Base-by-base conservation (phyloP, 768 basidiomycete species). In the Naganishia onofrii region DNA sequence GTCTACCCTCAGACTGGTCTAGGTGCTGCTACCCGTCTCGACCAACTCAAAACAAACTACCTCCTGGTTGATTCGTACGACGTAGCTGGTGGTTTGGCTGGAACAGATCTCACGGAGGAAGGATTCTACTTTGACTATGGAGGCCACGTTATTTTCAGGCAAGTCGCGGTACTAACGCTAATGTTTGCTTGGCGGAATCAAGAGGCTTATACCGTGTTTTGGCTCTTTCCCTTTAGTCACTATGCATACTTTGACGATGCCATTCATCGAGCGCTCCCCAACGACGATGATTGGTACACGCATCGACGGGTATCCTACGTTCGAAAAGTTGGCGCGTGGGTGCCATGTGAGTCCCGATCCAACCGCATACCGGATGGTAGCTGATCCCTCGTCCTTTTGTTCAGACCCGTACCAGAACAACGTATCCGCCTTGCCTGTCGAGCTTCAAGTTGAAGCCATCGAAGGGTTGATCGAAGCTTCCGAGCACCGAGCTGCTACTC, bases 111-210 rank as follows among this genome's bases (percentile, higher is more conserved):
- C 6, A 82, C 81, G 10, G 42, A 58, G 4, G 80, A 83, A 69
- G 82, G 81, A 28, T 83, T 83, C 75, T 74, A 81, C 48, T 82
- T 82, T 69, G 81, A 82, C 70, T 79, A 81, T n/a, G 77, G 77
- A 10, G 80, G 82, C 12, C 82, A 83, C 74, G 82, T 83, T 65
- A 83, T 83, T 70, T 83, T 83, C 74, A 81, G 80, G 76, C 75
- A 56, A 70, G 75, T 73, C 23, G 4, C 19, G 32, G 26, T 51
- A 13, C 4, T 26, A 51, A 3, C 3, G 12, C n/a, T 42, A 51
- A 7, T 51, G 23, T 12, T 15, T 56, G 55, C 57, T 34, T 4
- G 57, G 38, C 28, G 17, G 10, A 15, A 23, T 10, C 3, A 1
- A 6, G 44, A 52, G 9, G 6, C 29, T 48, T 10, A 57, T 57